phyloP scores from a whole-genome alignment of 2,329 filamentous ascomycete genomes.

The Sclerotinia subarctica region DNA sequence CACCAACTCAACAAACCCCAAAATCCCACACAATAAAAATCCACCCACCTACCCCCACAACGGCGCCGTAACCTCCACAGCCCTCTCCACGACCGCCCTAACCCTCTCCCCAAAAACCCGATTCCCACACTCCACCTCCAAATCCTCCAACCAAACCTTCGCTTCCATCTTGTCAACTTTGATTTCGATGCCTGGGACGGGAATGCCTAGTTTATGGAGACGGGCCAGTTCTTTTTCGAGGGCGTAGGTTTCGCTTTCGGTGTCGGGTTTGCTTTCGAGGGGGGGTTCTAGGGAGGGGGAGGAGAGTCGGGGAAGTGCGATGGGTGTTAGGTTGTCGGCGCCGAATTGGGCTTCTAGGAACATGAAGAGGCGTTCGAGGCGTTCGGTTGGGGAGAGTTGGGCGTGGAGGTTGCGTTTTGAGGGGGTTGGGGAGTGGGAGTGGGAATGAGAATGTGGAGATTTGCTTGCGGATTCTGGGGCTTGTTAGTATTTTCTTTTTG shows the following conservation, averaged over 20 bases:
- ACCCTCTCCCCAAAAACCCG: slow-evolving; percentile 79
- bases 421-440: slow-evolving; percentile 27
- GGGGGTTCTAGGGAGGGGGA: neutral
- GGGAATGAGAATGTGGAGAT: slow-evolving; percentile 50
- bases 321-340: slow-evolving; percentile 72
- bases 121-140: slow-evolving; percentile 84
- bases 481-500: neutral
- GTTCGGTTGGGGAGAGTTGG: slow-evolving; percentile 67
- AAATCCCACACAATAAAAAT: no score
- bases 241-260: slow-evolving; percentile 29
- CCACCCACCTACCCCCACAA: slow-evolving; percentile 45
- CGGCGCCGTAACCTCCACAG: slow-evolving; percentile 80
- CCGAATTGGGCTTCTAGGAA: slow-evolving; percentile 98
- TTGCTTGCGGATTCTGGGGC: slow-evolving; percentile 57
- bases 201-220: slow-evolving; percentile 79
- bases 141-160: slow-evolving; percentile 84
- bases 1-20: no score
- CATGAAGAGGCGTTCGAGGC: slow-evolving; percentile 82
- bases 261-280: no score
- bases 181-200: slow-evolving; percentile 84
- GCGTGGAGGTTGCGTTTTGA: slow-evolving; percentile 68
- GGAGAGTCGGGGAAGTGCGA: slow-evolving; percentile 59
- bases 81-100: slow-evolving; percentile 82
- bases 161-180: slow-evolving; percentile 84
- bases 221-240: slow-evolving; percentile 67